These are phyloP conservation scores for Aspergillus niger DNA, from an alignment of 2,329 filamentous ascomycete species.

Conservation along the genomic window DNA sequence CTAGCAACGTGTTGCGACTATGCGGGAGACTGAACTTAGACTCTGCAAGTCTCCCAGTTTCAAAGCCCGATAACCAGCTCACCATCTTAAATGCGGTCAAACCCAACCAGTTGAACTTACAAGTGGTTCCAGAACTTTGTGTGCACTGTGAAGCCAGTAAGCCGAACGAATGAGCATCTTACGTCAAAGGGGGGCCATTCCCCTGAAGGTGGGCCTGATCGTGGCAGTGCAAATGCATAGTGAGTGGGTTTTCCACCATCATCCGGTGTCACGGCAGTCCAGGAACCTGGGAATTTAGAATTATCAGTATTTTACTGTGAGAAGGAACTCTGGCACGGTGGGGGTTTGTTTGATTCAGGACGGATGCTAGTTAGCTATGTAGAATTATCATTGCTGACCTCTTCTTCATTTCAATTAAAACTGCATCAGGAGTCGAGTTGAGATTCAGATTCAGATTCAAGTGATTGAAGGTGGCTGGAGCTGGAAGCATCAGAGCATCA, in stretches of 20 bases:
- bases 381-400: neutral
- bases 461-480: neutral
- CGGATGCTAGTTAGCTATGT: neutral
- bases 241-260: neutral
- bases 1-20: too few species aligned
- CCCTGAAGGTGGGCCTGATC: slow-evolving; percentile 1
- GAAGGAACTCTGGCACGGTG: neutral
- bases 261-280: neutral
- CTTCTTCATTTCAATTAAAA: too few species aligned
- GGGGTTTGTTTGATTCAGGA: neutral
- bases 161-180: neutral
- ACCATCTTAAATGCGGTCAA: too few species aligned
- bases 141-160: too few species aligned
- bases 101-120: too few species aligned
- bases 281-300: neutral
- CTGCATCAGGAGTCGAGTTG: too few species aligned
- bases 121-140: too few species aligned
- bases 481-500: neutral
- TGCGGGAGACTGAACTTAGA: too few species aligned
- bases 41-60: too few species aligned
- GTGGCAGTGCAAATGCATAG: neutral
- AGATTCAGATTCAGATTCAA: too few species aligned
- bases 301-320: neutral
- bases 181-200: neutral
- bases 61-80: too few species aligned